Evolutionary conservation across 1,139 yeast genomes (phyloP), one percentile per base, ranked within the genome.

Genomic region (Yamadazyma pseudoaaseri): DNA sequence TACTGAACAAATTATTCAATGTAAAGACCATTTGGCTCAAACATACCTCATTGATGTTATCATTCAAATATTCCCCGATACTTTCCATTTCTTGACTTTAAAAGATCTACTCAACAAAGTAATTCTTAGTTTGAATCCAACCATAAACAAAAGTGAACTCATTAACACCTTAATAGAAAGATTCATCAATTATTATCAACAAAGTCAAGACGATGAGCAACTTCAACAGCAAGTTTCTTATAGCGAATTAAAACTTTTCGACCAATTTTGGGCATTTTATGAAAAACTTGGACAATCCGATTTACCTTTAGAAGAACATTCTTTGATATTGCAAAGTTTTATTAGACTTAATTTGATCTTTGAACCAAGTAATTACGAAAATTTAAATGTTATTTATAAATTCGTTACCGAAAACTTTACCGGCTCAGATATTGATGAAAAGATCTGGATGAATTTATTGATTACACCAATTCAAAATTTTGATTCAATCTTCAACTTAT

Each of bases 1-100:
- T 12, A 70, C 92, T 20, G 97, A 90, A 50, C 98, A 92, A 58
- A 84, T 92, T 29, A 80, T 90, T 10, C 96, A 90, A 55, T 94
- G 97, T 57, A 74, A 86, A 41, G 98, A 92, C 54, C 83, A 81
- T 26, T 73, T 92, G 43, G 97, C 98, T 3, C 98, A 92, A 58
- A 87, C 82, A 48, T 94, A 92, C 53, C 63, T 92, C 38, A 67
- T 90, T 37, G 98, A 94, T 52, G 96, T 90, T 9, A 72, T 80
- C 38, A 84, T 90, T 37, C 97, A 90, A 55, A 94, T 90, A 2
- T 92, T 94, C 62, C 97, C 98, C 0, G 97, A 87, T 48, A 86
- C 85, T 43, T 90, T 84, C 59, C 98, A 92, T 52, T 65, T 89
- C 42, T 73, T 74, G 17, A 86, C 97, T 0, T 65, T 92, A 45